phyloP scores from a whole-genome alignment of 2,329 filamentous ascomycete genomes.

The Colletotrichum tropicicola region DNA sequence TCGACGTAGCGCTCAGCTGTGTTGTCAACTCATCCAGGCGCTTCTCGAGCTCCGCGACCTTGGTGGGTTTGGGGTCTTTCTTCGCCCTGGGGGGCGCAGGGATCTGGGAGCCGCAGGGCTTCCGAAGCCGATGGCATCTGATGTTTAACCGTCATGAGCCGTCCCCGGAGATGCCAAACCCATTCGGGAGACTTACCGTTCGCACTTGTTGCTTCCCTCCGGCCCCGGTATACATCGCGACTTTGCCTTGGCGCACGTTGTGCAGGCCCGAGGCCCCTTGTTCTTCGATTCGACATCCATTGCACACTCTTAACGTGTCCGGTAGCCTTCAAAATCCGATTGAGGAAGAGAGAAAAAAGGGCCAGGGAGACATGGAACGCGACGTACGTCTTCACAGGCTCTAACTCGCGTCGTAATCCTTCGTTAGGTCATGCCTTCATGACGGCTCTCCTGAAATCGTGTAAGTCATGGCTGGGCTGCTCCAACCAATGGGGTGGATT shows the following conservation, averaged over 20 bases:
- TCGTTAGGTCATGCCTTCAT: conserved; percentile 4
- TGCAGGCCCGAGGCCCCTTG: conserved; percentile 59
- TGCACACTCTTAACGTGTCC: neutral
- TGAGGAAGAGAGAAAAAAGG: neutral
- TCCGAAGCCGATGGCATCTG: conserved; percentile 58
- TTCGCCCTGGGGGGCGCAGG: conserved; percentile 58
- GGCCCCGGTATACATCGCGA: conserved; percentile 57
- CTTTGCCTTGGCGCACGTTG: conserved; percentile 62
- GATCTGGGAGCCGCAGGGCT: conserved; percentile 55
- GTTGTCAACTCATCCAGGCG: conserved; percentile 58
- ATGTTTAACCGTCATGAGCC: neutral
- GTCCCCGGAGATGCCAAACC: neutral
- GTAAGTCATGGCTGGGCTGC: conserved; percentile 20
- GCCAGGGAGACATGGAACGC: neutral
- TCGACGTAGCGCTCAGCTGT: conserved; percentile 45
- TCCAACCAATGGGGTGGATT: conserved; percentile 11
- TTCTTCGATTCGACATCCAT: conserved; percentile 26
- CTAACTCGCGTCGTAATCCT: conserved; percentile 16
- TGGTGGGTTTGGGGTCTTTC: conserved; percentile 55
- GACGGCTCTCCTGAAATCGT: conserved; percentile 14
- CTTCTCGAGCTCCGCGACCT: conserved; percentile 60
- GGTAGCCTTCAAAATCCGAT: too few species aligned
- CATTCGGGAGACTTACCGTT: conserved; percentile 49
- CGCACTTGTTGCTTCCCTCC: conserved; percentile 50
- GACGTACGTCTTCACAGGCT: neutral